Evolutionary conservation across 805 yeast species (phyloP).

Genomic region (Yueomyces sinensis): DNA sequence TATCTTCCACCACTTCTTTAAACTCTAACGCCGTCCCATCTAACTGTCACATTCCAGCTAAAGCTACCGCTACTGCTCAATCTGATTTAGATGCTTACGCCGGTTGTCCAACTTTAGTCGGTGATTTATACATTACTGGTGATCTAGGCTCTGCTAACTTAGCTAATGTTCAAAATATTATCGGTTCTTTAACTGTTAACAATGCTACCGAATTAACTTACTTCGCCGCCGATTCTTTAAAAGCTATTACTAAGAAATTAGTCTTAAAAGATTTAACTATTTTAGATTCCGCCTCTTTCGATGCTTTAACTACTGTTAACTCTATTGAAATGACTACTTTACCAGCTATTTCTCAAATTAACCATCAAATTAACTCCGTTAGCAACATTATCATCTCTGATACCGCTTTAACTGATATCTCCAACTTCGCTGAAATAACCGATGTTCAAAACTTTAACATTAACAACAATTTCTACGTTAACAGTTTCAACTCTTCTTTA

Average conservation of each 20-base stretch:
- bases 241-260: constrained; percentile 62
- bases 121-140: constrained; percentile 64
- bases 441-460: constrained; percentile 51
- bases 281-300: constrained; percentile 57
- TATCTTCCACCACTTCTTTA: too few species aligned
- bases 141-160: constrained; percentile 49
- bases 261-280: constrained; percentile 49
- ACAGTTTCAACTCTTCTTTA: constrained; percentile 57
- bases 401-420: constrained; percentile 54
- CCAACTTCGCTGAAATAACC: constrained; percentile 41
- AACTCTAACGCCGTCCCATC: constrained; percentile 37
- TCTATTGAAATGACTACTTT: constrained; percentile 67
- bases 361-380: constrained; percentile 65
- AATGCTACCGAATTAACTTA: constrained; percentile 51
- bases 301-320: constrained; percentile 71
- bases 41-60: constrained; percentile 49
- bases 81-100: constrained; percentile 61
- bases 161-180: constrained; percentile 61
- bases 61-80: constrained; percentile 66
- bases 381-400: constrained; percentile 58
- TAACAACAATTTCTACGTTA: constrained; percentile 81
- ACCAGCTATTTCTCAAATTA: constrained; percentile 65
- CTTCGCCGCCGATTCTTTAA: constrained; percentile 68
- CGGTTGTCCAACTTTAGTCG: constrained; percentile 67
- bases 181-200: constrained; percentile 58